Evolutionary conservation across 1,139 yeast species (phyloP).

Genomic region (Kazachstania sp.): DNA sequence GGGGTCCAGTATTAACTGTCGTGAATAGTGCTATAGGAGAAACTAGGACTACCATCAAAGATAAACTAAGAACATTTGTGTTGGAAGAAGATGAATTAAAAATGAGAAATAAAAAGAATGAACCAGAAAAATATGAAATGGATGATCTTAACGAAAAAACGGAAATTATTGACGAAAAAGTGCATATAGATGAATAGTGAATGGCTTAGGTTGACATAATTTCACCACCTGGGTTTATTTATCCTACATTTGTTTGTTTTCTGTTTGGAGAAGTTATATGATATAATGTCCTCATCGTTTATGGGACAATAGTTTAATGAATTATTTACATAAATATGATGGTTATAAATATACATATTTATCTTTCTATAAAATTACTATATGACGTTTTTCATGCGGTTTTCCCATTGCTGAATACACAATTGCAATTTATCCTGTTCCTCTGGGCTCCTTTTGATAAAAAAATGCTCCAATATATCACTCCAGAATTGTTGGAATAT

Average conservation of each 20-base stretch:
- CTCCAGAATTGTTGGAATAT: constrained; percentile 49
- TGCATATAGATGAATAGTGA: background rate
- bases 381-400: background rate
- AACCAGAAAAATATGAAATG: constrained; percentile 5
- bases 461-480: constrained; percentile 37
- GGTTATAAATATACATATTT: background rate
- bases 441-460: constrained; percentile 34
- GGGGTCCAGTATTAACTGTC: constrained; percentile 66
- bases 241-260: too few species aligned
- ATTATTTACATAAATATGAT: too few species aligned
- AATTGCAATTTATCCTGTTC: constrained; percentile 27
- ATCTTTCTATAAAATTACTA: background rate
- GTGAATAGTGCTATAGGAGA: constrained; percentile 51
- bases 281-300: too few species aligned
- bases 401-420: constrained; percentile 6
- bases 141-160: constrained; percentile 2
- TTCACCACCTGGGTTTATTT: too few species aligned
- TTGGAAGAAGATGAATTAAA: constrained; percentile 24
- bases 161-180: constrained; percentile 1
- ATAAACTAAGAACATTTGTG: constrained; percentile 38
- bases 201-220: too few species aligned
- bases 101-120: background rate
- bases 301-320: too few species aligned
- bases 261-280: too few species aligned
- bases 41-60: constrained; percentile 47